Base-by-base conservation (phyloP, 192 early-diverging fungal genomes). In the Helicostylum pulchrum region DNA sequence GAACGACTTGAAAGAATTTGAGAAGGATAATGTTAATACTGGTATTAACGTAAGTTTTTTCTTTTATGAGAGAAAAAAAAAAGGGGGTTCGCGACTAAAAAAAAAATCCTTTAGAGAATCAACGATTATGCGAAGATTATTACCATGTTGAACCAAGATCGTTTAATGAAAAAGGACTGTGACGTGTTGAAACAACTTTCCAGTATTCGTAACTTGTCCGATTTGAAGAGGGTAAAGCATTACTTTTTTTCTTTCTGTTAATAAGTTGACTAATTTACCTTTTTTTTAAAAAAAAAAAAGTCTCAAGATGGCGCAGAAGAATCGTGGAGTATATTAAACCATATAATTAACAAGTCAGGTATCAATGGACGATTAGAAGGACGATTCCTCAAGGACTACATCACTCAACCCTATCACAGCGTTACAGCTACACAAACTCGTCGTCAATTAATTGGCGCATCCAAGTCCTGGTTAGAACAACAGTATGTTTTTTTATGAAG, bases 381-480 rank as follows among this genome's bases (percentile, higher is more conserved):
- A 17, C 7, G 17, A 3, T 54, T 42, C 8, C 5, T 53, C 3
- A 30, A 43, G 9, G 42, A 11, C n/a, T 53, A 53, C 19, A 30
- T 30, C 1, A 8, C 34, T 5, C 32, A 64, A 19, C 36, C 46
- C 14, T 51, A 48, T 12, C 2, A 42, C 2, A 45, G 36, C 43
- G 20, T 10, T 9, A 50, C 54, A 12, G 47, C 53, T 46, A 52
- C 59, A 4, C n/a, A 61, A 30, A 9, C 51, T 9, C 32, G 51
- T 26, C 56, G 34, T 14, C 12, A 46, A 6, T 62, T 60, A 15
- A 62, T 61, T 17, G 1, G 31, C 10, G 70, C 83, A 19, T 88
- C 80, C 50, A 80, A 66, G 47, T 42, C 54, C 9, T 87, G 79
- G 64, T 57, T 83, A 26, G 85, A 90, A 58, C 71, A 81, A 46